phyloP scores from a whole-genome alignment of 2,329 filamentous ascomycete species.

The Neofusicoccum laricinum region DNA sequence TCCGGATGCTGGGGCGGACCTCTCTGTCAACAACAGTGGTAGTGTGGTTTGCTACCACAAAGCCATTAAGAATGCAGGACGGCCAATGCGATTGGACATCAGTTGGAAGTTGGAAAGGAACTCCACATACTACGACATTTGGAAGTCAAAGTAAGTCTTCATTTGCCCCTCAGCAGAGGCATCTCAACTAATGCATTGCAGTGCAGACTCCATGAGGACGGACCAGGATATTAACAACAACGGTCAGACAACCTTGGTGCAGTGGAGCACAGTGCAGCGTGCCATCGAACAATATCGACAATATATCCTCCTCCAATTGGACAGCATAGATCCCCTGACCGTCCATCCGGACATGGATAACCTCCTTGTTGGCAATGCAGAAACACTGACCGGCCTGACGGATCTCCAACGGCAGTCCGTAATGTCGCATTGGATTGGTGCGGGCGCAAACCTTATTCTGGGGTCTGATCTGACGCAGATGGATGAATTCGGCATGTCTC shows the following conservation, averaged over 20 bases:
- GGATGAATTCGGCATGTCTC: constrained; percentile 4
- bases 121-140: constrained; percentile 24
- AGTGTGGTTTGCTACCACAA: constrained; percentile 25
- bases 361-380: constrained; percentile 26
- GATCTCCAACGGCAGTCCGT: constrained; percentile 26
- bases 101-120: constrained; percentile 28
- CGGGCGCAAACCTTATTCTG: constrained; percentile 27
- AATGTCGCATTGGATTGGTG: constrained; percentile 31
- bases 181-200: background rate
- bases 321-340: constrained; percentile 20
- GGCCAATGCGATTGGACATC: constrained; percentile 27
- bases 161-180: background rate
- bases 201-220: constrained; percentile 27
- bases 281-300: constrained; percentile 31
- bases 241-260: constrained; percentile 23
- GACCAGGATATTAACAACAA: constrained; percentile 28
- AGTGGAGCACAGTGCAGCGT: constrained; percentile 25
- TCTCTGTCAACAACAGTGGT: constrained; percentile 22
- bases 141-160: constrained; percentile 19
- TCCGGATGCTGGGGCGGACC: constrained; percentile 21
- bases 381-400: constrained; percentile 23
- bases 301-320: constrained; percentile 23
- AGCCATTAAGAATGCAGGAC: constrained; percentile 25
- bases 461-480: constrained; percentile 26
- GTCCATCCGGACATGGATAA: constrained; percentile 30